These are phyloP conservation scores for Phaeodactylum tricornutum DNA, from an alignment of 108 stramenopile genomes.

Conservation along the genomic window DNA sequence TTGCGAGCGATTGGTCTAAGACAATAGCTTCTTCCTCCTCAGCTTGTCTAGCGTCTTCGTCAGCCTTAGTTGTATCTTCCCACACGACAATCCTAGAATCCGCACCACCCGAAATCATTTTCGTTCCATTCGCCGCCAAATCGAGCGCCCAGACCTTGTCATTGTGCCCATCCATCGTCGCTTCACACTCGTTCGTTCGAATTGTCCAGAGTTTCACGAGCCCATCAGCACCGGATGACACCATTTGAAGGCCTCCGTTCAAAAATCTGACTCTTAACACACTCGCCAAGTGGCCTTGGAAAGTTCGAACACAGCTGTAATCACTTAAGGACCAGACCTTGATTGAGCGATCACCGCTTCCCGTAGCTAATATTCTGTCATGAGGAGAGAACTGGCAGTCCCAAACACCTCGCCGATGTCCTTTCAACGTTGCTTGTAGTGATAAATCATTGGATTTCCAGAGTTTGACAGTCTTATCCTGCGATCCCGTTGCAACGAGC, in stretches of 20 bases:
- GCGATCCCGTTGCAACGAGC: conserved; percentile 89
- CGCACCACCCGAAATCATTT: conserved; percentile 81
- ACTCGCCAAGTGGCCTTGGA: conserved; percentile 90
- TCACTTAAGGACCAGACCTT: conserved; percentile 91
- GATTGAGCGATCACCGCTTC: conserved; percentile 88
- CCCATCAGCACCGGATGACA: conserved; percentile 91
- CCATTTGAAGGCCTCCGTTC: conserved; percentile 68
- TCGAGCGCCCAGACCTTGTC: conserved; percentile 95
- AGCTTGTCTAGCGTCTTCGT: conserved; percentile 54
- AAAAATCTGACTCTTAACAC: conserved; percentile 82
- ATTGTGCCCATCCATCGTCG: conserved; percentile 84
- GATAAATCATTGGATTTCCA: conserved; percentile 79
- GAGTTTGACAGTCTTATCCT: conserved; percentile 90
- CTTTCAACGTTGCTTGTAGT: conserved; percentile 76
- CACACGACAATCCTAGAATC: conserved; percentile 89
- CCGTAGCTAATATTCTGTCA: conserved; percentile 89
- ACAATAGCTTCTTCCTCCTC: conserved; percentile 63
- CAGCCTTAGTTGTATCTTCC: conserved; percentile 82
- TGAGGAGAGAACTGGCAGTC: conserved; percentile 89
- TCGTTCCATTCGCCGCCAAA: conserved; percentile 41
- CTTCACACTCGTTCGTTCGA: conserved; percentile 88
- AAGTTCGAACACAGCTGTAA: conserved; percentile 83
- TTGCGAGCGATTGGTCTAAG: conserved; percentile 76
- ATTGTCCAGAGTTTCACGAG: conserved; percentile 93
- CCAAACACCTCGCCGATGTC: conserved; percentile 96